These are phyloP conservation scores for Cercophora sp. DNA, from an alignment of 495 filamentous ascomycete genomes.

Conservation along the genomic window DNA sequence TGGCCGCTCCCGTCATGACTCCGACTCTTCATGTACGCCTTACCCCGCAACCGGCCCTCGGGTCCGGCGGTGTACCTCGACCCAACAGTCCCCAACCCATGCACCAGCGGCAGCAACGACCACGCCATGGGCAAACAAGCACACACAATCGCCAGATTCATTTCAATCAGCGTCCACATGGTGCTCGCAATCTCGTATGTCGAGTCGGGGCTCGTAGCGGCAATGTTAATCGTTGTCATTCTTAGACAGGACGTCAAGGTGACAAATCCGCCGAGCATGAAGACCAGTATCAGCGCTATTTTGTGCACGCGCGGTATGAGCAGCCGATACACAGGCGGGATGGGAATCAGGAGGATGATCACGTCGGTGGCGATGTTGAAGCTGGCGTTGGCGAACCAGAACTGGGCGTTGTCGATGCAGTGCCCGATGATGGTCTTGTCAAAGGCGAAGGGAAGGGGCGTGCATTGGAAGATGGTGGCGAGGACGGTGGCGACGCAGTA, in stretches of 20 bases:
- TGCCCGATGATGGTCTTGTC: constrained; percentile 44
- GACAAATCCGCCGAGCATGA: constrained; percentile 37
- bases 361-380: constrained; percentile 55
- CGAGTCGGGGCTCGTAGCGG: constrained; percentile 24
- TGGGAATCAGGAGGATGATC: constrained; percentile 52
- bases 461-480: constrained; percentile 26
- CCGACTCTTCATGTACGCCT: too few relatives aligned
- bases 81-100: background rate
- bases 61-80: too few relatives aligned
- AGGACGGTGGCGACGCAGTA: constrained; percentile 29
- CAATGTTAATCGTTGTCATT: constrained; percentile 26
- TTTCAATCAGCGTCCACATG: constrained; percentile 47
- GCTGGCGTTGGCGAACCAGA: constrained; percentile 51
- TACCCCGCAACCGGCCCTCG: too few relatives aligned
- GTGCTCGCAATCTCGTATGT: constrained; percentile 35
- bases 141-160: constrained; percentile 45
- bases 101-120: constrained; percentile 15
- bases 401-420: constrained; percentile 45
- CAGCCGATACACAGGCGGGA: constrained; percentile 50
- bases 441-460: constrained; percentile 48
- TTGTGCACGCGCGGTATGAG: constrained; percentile 51
- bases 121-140: constrained; percentile 39
- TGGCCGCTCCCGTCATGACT: too few relatives aligned
- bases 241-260: constrained; percentile 30
- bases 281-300: constrained; percentile 35